Conservation (phyloP, 768 basidiomycete genomes). For the Baorangia bicolor region DNA sequence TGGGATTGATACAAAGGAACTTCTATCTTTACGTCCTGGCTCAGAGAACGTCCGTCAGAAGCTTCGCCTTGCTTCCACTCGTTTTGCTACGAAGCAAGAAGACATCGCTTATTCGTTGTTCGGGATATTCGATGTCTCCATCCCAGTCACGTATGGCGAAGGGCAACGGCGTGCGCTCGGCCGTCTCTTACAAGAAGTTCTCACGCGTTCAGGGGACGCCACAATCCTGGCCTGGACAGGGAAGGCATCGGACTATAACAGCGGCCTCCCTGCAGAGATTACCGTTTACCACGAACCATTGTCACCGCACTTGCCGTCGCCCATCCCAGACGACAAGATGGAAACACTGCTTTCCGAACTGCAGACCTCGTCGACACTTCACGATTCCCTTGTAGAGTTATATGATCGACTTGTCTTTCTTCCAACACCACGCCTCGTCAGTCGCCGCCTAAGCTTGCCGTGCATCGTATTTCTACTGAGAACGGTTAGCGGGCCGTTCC, state of each 20-base stretch:
- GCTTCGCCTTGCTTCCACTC: slow-evolving; percentile 21
- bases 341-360: slow-evolving; percentile 3
- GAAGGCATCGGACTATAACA: slow-evolving; percentile 21
- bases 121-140: slow-evolving; percentile 22
- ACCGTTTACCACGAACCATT: slow-evolving; percentile 12
- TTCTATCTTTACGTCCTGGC: slow-evolving; percentile 16
- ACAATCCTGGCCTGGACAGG: slow-evolving; percentile 21
- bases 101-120: slow-evolving; percentile 29
- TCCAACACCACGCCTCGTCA: slow-evolving; percentile 15
- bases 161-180: slow-evolving; percentile 22
- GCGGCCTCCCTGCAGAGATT: slow-evolving; percentile 23
- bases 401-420: slow-evolving; percentile 13
- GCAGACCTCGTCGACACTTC: neutral
- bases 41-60: slow-evolving; percentile 13
- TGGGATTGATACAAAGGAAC: slow-evolving; percentile 4
- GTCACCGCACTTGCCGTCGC: slow-evolving; percentile 2
- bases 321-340: slow-evolving; percentile 11
- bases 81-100: slow-evolving; percentile 23
- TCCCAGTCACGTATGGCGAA: slow-evolving; percentile 26
- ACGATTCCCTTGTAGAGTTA: slow-evolving; percentile 7
- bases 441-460: slow-evolving; percentile 12
- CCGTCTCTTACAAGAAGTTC: slow-evolving; percentile 19
- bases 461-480: slow-evolving; percentile 15
- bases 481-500: slow-evolving; percentile 11
- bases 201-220: slow-evolving; percentile 15